Base-by-base conservation (phyloP, 305 asterid genomes). In the Fraxinus nigra region DNA sequence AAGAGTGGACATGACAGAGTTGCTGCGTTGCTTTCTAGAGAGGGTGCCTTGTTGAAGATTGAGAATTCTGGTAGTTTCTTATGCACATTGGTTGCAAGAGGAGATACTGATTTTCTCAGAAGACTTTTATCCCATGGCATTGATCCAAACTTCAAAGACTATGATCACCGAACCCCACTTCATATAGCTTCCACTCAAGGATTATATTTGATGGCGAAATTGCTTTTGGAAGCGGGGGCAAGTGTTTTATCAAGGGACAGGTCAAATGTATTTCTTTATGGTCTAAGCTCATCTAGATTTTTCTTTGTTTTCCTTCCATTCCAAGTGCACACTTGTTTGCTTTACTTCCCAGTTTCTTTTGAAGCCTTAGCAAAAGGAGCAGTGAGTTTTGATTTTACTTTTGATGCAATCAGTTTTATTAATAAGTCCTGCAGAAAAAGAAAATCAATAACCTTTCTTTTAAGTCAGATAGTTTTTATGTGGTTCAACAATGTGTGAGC, bases 141-240 rank as follows among this genome's bases (percentile, higher is more conserved):
- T 8, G 98, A 95, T 85, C 97, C 97, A 8, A 89, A 93, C 85
- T 82, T 86, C 13, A 79, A 80, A 76, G 97, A 94, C 85, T 93
- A 93, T 79, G 97, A 92, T 84, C 88, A 85, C 24, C 91, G 97
- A 43, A 88, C 97, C 69, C 89, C 98, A 76, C 97, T 94, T 80
- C 98, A 94, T 75, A 72, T 94, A 22, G 94, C 97, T 65, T 88
- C 95, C 51, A 87, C 95, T 61, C 98, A 93, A 24, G 97, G 98
- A 54, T 76, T 90, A 43, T 88, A 84, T 82, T 76, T 90, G 75
- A 91, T 94, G 93, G 94, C 97, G 1, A 93, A 90, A 81, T 24
- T 92, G 86, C 97, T 92, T 20, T 32, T 92, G 80, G 94, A 91
- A 75, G 95, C 94, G 3, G 97, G 98, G 56, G 97, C 98, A 20